Percentiles rank a stretch among this genome's conserved stretches.
These are phyloP conservation scores for Candida jianshihensis DNA, from an alignment of 805 yeast species.

Conservation along the genomic window DNA sequence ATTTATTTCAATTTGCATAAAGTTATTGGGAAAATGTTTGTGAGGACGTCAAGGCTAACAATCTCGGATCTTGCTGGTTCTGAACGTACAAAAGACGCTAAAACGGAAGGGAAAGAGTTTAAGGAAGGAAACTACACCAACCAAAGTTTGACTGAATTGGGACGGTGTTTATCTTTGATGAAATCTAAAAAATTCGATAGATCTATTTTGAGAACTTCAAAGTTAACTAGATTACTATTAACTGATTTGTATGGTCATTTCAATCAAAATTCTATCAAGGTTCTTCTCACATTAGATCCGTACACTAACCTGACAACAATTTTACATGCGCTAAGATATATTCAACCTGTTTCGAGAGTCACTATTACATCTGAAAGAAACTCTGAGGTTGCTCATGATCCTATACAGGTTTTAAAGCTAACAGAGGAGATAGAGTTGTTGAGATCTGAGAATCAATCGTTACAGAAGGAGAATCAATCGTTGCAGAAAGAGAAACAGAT, in stretches of 20 bases:
- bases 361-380: conserved; percentile 15
- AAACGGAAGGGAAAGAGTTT: conserved; percentile 37
- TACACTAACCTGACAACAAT: conserved; percentile 15
- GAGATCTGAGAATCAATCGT: conserved; percentile 9
- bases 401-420: conserved; percentile 6
- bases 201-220: conserved; percentile 40
- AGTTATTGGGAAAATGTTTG: conserved; percentile 15
- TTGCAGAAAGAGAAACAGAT: conserved; percentile 21
- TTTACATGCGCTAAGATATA: conserved; percentile 21
- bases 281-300: conserved; percentile 22
- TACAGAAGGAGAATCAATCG: conserved; percentile 1
- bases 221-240: conserved; percentile 41
- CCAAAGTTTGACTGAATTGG: conserved; percentile 41
- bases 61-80: conserved; percentile 49
- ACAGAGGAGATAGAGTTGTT: conserved; percentile 15
- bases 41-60: conserved; percentile 32
- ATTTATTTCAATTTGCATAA: conserved; percentile 34
- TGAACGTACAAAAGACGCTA: conserved; percentile 41
- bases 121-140: conserved; percentile 44
- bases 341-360: conserved; percentile 22
- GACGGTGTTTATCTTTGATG: conserved; percentile 39
- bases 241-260: conserved; percentile 30
- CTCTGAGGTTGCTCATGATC: conserved; percentile 11
- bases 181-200: conserved; percentile 30
- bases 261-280: conserved; percentile 17